Conservation (phyloP, 306 rosid species). For the Geum urbanum region DNA sequence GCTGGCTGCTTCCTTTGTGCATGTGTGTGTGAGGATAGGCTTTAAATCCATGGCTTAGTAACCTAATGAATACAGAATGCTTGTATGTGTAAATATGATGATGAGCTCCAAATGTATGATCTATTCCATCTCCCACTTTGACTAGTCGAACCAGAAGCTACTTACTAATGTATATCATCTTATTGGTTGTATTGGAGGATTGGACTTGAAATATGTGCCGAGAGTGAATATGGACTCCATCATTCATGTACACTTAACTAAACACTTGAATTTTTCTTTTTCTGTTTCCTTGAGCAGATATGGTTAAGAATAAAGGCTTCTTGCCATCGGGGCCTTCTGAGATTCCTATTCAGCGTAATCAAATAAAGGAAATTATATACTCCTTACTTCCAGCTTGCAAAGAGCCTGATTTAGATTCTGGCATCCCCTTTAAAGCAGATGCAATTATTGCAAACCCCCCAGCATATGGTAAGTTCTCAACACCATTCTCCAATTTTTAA, state of each 20-base stretch:
- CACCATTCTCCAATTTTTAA: slow-evolving; percentile 8
- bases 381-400: slow-evolving; percentile 88
- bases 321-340: slow-evolving; percentile 99
- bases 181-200: neutral
- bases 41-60: too few relatives aligned
- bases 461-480: slow-evolving; percentile 69
- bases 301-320: slow-evolving; percentile 99
- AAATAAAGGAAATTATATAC: slow-evolving; percentile 81
- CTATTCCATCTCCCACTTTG: too few relatives aligned
- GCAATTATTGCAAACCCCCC: slow-evolving; percentile 99
- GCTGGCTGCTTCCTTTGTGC: neutral
- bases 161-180: too few relatives aligned
- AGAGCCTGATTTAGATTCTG: slow-evolving; percentile 84
- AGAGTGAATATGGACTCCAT: slow-evolving; percentile 19
- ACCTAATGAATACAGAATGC: too few relatives aligned
- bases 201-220: slow-evolving; percentile 11
- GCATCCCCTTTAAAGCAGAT: slow-evolving; percentile 71
- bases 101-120: too few relatives aligned
- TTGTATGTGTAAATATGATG: too few relatives aligned
- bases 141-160: too few relatives aligned
- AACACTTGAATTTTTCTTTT: slow-evolving; percentile 14
- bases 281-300: slow-evolving; percentile 51
- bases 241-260: neutral
- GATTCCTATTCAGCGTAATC: slow-evolving; percentile 84
- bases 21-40: neutral